These are phyloP conservation scores for Batkoa obscura DNA, from an alignment of 371 early-diverging fungal genomes.

Conservation along the genomic window DNA sequence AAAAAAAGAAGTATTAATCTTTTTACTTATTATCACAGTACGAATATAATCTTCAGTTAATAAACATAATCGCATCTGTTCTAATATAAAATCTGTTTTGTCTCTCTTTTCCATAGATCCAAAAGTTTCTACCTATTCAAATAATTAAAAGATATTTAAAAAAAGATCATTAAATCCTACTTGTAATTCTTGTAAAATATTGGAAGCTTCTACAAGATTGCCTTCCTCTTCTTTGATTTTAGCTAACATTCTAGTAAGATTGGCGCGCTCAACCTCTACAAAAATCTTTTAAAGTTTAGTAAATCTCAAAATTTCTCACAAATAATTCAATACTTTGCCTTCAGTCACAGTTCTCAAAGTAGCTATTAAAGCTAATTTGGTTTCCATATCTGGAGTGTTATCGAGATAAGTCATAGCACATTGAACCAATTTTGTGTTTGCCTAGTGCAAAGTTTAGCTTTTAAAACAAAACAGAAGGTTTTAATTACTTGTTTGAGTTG, in stretches of 20 bases:
- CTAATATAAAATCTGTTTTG: conserved; percentile 94
- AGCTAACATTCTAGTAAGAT: conserved; percentile 68
- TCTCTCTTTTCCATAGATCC: conserved; percentile 96
- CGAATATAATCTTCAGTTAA: conserved; percentile 80
- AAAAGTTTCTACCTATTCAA: conserved; percentile 80
- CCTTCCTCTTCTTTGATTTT: conserved; percentile 84
- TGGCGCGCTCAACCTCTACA: conserved; percentile 93
- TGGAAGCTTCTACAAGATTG: conserved; percentile 74
- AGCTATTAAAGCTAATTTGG: conserved; percentile 78
- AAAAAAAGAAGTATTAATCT: conserved; percentile 87
- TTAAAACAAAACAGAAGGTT: neutral
- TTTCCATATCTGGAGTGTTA: conserved; percentile 53
- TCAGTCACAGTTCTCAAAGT: conserved; percentile 90
- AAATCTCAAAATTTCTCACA: neutral
- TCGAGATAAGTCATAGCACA: conserved; percentile 79
- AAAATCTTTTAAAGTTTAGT: conserved; percentile 44
- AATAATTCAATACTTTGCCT: conserved; percentile 51
- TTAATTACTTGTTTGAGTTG: conserved; percentile 66
- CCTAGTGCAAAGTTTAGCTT: conserved; percentile 20
- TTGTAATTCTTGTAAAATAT: conserved; percentile 89
- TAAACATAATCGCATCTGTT: conserved; percentile 90
- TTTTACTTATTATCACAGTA: conserved; percentile 81
- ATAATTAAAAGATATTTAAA: neutral
- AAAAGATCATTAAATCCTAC: conserved; percentile 11
- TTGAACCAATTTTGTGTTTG: conserved; percentile 88